Evolutionary conservation across 202 grass and related monocot species (phyloP).

Genomic region (Panicum hallii): DNA sequence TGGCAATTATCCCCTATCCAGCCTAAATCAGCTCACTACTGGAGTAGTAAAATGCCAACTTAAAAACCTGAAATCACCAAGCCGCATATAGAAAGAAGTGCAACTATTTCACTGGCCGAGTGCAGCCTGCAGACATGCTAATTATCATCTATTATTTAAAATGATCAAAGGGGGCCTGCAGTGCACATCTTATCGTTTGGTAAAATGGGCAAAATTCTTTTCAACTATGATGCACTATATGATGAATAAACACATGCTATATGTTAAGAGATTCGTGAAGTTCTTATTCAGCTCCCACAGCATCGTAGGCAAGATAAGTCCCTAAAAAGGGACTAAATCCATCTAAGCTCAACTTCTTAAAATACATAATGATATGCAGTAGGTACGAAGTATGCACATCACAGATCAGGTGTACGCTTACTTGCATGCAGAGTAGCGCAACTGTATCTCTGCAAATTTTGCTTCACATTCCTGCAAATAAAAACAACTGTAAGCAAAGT

Average conservation of each 20-base stretch:
- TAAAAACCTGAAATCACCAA: conserved; percentile 7
- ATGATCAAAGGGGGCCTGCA: not conserved
- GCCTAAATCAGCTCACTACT: conserved; percentile 21
- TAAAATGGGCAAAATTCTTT: not conserved
- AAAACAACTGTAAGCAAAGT: conserved; percentile 26
- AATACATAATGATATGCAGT: conserved; percentile 17
- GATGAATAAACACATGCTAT: not conserved
- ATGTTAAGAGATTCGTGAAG: conserved; percentile 5
- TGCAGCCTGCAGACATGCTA: conserved; percentile 11
- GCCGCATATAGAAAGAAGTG: not conserved
- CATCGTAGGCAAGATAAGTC: not conserved
- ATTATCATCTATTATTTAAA: conserved; percentile 8
- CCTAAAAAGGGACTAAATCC: not conserved
- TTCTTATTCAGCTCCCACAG: conserved; percentile 18
- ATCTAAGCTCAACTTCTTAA: conserved; percentile 21
- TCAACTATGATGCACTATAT: not conserved
- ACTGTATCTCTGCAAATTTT: conserved; percentile 77
- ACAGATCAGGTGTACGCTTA: conserved; percentile 53
- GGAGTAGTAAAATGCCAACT: conserved; percentile 28
- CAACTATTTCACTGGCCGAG: not conserved
- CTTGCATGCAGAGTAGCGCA: conserved; percentile 76
- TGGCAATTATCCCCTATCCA: not conserved
- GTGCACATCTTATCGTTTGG: conserved; percentile 1
- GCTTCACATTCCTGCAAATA: conserved; percentile 81
- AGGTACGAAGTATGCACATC: conserved; percentile 20